Base-by-base conservation (phyloP, 106 monocot genomes). In the Acorus gramineus region DNA sequence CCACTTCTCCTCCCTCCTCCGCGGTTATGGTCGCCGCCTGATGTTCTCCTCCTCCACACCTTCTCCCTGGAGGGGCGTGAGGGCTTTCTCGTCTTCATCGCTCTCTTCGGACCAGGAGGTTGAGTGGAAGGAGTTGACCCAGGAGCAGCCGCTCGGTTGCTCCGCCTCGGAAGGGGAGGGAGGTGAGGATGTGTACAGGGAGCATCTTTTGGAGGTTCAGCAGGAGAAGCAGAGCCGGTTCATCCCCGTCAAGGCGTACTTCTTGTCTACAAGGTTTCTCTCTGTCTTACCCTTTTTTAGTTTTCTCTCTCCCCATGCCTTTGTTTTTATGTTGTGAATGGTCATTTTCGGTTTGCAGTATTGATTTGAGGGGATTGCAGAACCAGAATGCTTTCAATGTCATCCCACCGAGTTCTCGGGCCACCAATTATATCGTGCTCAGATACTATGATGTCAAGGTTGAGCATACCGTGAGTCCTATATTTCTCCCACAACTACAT, bases 311-410 rank as follows among this genome's bases (percentile, higher is more conserved):
- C n/a, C 4, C 8, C 49, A 45, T 45, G 43, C 14, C 3, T 57
- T 3, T 13, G n/a, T 42, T 4, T 46, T 42, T 3, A n/a, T 67
- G 5, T 54, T 53, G 4, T 47, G 53, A 11, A 59, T 60, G 44
- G 6, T 67, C 67, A 5, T 60, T 46, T 49, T 49, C 11, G 3
- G 47, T 52, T 53, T 52, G 67, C 75, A 98, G 96, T 51, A 91
- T 98, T 65, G 87, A 98, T 72, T 75, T 98, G 80, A 83, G 77
- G 82, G 81, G 85, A 50, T 72, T 98, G 77, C 96, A 91, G 74
- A 59, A 82, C 2, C 96, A 98, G 74, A 98, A 98, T 71, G 80
- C 88, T 9, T 88, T 83, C 77, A 90, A 98, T 75, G 87, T 91
- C 57, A 85, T 98, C 47, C 96, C 96, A 1, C 87, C 85, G 4